Evolutionary conservation across 2,329 filamentous ascomycete species (phyloP).

Genomic region (Aspergillus eucalypticola): DNA sequence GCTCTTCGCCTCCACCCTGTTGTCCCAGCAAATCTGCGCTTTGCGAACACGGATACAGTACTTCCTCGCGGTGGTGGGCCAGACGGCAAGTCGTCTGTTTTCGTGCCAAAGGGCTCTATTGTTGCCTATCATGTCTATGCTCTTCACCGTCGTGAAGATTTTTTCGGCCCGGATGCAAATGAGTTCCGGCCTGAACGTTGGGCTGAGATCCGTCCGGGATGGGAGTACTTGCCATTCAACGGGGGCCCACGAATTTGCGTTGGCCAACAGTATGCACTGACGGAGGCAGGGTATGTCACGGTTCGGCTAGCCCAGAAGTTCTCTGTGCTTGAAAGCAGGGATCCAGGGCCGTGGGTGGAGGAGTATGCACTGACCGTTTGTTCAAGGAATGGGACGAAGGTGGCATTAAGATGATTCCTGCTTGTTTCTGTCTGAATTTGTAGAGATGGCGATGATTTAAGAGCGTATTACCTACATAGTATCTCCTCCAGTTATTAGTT

Average conservation of each 20-base stretch:
- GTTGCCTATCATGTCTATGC: constrained; percentile 66
- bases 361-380: constrained; percentile 23
- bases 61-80: constrained; percentile 59
- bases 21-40: constrained; percentile 45
- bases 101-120: constrained; percentile 64
- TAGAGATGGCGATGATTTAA: background rate
- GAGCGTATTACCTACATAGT: background rate
- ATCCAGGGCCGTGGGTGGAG: constrained; percentile 31
- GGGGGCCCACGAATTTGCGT: constrained; percentile 36
- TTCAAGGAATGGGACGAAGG: constrained; percentile 26
- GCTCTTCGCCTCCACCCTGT: constrained; percentile 45
- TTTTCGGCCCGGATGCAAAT: constrained; percentile 47
- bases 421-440: background rate
- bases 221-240: constrained; percentile 39
- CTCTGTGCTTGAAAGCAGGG: constrained; percentile 30
- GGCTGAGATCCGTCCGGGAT: constrained; percentile 34
- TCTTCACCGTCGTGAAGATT: constrained; percentile 67
- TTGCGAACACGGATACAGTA: constrained; percentile 39
- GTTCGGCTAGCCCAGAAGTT: constrained; percentile 38
- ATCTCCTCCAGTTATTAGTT: no score
- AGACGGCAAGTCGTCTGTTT: constrained; percentile 59
- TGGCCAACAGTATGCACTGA: constrained; percentile 40
- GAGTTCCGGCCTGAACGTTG: constrained; percentile 53
- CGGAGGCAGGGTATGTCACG: constrained; percentile 38
- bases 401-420: constrained; percentile 7